Evolutionary conservation across 2,329 filamentous ascomycete species (phyloP).

Genomic region (Knoxdaviesia capensis): DNA sequence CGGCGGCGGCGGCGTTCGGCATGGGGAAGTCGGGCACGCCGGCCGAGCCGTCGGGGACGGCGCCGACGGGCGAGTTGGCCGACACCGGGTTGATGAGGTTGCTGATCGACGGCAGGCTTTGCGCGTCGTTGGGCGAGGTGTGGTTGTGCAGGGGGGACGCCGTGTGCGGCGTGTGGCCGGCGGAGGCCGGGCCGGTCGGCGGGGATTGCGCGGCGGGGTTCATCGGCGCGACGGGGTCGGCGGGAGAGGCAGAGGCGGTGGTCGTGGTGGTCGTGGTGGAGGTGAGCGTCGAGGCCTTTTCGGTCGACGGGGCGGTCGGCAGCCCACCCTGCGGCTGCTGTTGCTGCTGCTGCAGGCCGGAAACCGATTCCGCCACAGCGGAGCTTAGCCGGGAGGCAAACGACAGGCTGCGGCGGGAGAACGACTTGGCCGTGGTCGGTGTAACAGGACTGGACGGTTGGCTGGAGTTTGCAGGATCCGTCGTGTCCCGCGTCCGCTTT

Average conservation of each 20-base stretch:
- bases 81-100: conserved; percentile 51
- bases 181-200: no score
- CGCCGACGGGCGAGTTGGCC: no score
- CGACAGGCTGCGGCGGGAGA: conserved; percentile 1
- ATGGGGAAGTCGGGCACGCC: no score
- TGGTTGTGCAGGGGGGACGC: conserved; percentile 10
- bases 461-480: conserved; percentile 46
- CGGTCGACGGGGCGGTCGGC: no score
- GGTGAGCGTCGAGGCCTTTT: conserved; percentile 10
- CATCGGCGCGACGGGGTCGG: no score
- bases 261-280: conserved; percentile 3
- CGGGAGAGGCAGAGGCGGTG: no score
- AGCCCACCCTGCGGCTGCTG: conserved; percentile 3
- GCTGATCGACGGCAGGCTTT: conserved; percentile 63
- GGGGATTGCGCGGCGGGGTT: no score
- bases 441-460: conserved; percentile 45
- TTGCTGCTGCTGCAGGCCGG: conserved; percentile 8
- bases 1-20: no score
- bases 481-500: conserved; percentile 89
- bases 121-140: conserved; percentile 27
- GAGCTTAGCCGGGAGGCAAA: conserved; percentile 2
- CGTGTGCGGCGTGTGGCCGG: no score
- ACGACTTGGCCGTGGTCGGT: conserved; percentile 22
- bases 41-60: no score
- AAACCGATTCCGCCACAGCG: conserved; percentile 3